Conservation (phyloP, 805 yeast species). For the Starmerella ratchasimensis region DNA sequence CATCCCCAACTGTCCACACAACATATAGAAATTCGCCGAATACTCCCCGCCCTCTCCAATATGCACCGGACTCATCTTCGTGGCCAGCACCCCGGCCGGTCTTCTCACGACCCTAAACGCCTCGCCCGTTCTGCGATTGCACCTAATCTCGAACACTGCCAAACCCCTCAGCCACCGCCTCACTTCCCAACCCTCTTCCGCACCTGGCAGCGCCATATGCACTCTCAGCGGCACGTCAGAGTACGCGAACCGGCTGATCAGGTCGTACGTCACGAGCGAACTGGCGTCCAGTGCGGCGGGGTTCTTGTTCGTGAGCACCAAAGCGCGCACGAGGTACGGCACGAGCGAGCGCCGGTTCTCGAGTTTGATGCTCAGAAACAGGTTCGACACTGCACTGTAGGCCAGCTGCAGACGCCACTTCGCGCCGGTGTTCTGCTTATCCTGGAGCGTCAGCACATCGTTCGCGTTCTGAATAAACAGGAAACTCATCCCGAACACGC, state of each 20-base stretch:
- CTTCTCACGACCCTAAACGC: constrained; percentile 40
- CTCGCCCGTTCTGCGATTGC: constrained; percentile 39
- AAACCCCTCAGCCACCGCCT: constrained; percentile 49
- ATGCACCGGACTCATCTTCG: constrained; percentile 11
- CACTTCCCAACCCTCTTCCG: constrained; percentile 18
- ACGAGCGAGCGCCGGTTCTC: constrained; percentile 46
- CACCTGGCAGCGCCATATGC: constrained; percentile 23
- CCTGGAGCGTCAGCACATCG: constrained; percentile 27
- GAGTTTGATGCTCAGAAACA: constrained; percentile 55
- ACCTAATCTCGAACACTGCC: constrained; percentile 42
- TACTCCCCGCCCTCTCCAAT: constrained; percentile 7
- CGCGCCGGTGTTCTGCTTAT: constrained; percentile 29
- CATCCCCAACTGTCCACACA: constrained; percentile 12
- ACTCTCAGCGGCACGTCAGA: constrained; percentile 46
- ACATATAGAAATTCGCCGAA: constrained; percentile 12
- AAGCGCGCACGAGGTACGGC: constrained; percentile 46
- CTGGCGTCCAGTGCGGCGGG: constrained; percentile 33
- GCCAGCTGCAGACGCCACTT: constrained; percentile 52
- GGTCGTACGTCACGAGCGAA: constrained; percentile 50
- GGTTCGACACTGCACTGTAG: constrained; percentile 50
- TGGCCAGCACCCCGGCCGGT: constrained; percentile 44
- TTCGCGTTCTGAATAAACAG: constrained; percentile 60
- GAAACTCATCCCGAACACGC: constrained; percentile 74
- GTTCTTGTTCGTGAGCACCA: constrained; percentile 33
- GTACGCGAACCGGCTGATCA: constrained; percentile 52